Conservation (phyloP, 2,329 filamentous ascomycete genomes). For the Botrytis sinoallii region DNA sequence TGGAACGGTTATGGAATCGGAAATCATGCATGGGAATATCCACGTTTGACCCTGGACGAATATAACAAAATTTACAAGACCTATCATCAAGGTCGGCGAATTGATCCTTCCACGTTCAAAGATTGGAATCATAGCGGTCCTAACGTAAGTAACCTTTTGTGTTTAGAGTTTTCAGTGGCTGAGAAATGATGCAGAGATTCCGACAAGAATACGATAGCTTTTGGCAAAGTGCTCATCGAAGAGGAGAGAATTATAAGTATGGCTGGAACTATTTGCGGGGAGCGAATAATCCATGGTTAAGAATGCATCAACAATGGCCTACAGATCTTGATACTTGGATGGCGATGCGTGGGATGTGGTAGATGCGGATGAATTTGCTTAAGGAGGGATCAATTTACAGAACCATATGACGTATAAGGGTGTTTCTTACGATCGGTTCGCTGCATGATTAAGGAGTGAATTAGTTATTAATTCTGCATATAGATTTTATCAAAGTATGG, state of each 20-base stretch:
- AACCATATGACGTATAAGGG: not conserved
- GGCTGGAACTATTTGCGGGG: not conserved
- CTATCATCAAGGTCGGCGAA: slow-evolving; percentile 5
- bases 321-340: slow-evolving; percentile 24
- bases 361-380: not conserved
- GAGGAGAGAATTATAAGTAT: slow-evolving; percentile 26
- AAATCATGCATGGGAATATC: slow-evolving; percentile 23
- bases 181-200: slow-evolving; percentile 28
- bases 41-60: slow-evolving; percentile 32
- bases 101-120: slow-evolving; percentile 26
- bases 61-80: slow-evolving; percentile 21
- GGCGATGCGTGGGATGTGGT: slow-evolving; percentile 2
- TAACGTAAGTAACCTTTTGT: slow-evolving; percentile 23
- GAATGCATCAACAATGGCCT: slow-evolving; percentile 23
- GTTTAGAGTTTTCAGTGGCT: not conserved
- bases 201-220: slow-evolving; percentile 31
- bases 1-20: slow-evolving; percentile 23
- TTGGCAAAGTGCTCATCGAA: slow-evolving; percentile 34
- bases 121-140: slow-evolving; percentile 34
- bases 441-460: not conserved
- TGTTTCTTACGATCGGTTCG: not conserved
- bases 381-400: not conserved
- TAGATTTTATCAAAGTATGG: not conserved
- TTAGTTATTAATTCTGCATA: not conserved
- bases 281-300: slow-evolving; percentile 19